Conservation (phyloP, 192 early-diverging fungal species). For the Mortierella claussenii region DNA sequence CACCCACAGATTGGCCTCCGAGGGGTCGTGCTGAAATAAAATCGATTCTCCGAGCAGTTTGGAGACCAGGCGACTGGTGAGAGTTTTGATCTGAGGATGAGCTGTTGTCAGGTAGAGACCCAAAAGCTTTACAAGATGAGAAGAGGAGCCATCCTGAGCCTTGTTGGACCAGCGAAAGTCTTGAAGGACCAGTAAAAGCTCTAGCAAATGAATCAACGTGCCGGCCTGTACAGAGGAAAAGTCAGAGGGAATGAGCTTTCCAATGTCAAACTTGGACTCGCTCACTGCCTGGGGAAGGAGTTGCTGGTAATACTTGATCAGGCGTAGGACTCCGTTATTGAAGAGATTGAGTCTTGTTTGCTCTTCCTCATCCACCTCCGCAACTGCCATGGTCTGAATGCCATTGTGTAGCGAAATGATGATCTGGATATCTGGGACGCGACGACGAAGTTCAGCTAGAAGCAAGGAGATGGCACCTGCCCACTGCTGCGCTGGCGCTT, state of each 20-base stretch:
- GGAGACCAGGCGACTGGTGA: constrained; percentile 56
- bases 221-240: constrained; percentile 61
- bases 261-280: constrained; percentile 78
- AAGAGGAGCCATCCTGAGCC: constrained; percentile 56
- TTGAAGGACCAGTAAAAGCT: constrained; percentile 64
- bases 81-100: constrained; percentile 54
- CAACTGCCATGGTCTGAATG: constrained; percentile 30
- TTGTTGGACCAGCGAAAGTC: constrained; percentile 81
- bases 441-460: constrained; percentile 67
- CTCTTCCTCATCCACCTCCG: constrained; percentile 54
- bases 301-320: constrained; percentile 75
- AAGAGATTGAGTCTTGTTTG: constrained; percentile 52
- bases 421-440: constrained; percentile 79
- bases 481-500: constrained; percentile 39
- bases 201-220: constrained; percentile 68
- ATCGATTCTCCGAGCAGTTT: constrained; percentile 65
- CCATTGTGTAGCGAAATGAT: constrained; percentile 62
- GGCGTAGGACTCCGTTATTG: constrained; percentile 64
- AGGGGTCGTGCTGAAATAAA: constrained; percentile 65
- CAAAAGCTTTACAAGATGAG: constrained; percentile 65
- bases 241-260: constrained; percentile 77
- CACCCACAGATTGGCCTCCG: constrained; percentile 69
- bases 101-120: constrained; percentile 62
- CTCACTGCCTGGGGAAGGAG: constrained; percentile 71
- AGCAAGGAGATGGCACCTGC: constrained; percentile 41